These are phyloP conservation scores for Colletotrichum sp. DNA, from an alignment of 2,329 filamentous ascomycete genomes.

Conservation along the genomic window DNA sequence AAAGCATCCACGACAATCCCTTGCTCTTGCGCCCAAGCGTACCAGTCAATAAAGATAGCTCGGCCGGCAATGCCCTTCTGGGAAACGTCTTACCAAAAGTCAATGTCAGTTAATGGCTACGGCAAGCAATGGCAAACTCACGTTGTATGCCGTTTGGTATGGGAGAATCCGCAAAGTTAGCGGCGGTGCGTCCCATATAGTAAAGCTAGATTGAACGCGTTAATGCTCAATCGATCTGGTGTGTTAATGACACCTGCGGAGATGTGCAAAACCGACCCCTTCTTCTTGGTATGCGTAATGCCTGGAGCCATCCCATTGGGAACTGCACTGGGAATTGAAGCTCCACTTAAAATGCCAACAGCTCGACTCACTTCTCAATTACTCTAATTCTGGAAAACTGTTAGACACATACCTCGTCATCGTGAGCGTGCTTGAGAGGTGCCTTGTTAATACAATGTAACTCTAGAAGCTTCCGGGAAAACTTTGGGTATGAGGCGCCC, in stretches of 20 bases:
- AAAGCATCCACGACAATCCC: conserved; percentile 19
- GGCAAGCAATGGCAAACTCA: conserved; percentile 1
- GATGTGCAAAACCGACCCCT: conserved; percentile 11
- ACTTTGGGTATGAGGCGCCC: conserved; percentile 23
- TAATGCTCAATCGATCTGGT: not conserved
- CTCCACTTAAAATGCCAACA: not conserved
- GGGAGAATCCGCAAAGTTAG: conserved; percentile 21
- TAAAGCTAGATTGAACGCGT: conserved; percentile 16
- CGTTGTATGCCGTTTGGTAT: conserved; percentile 26
- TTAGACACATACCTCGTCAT: conserved; percentile 24
- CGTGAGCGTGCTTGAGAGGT: conserved; percentile 26
- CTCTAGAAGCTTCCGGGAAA: conserved; percentile 23
- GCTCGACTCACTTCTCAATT: not conserved
- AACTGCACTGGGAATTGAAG: conserved; percentile 31
- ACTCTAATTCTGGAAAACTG: not conserved
- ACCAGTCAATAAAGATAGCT: conserved; percentile 57
- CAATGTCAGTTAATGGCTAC: not conserved
- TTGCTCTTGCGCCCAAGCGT: conserved; percentile 47
- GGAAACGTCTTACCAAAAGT: not conserved
- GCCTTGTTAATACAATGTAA: conserved; percentile 24
- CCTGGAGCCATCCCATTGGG: conserved; percentile 26
- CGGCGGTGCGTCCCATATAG: conserved; percentile 26
- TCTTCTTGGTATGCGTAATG: conserved; percentile 28
- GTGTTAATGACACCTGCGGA: not conserved
- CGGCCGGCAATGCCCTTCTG: conserved; percentile 47